Conservation (phyloP, 371 early-diverging fungal species). For the Catenaria anguillulae region DNA sequence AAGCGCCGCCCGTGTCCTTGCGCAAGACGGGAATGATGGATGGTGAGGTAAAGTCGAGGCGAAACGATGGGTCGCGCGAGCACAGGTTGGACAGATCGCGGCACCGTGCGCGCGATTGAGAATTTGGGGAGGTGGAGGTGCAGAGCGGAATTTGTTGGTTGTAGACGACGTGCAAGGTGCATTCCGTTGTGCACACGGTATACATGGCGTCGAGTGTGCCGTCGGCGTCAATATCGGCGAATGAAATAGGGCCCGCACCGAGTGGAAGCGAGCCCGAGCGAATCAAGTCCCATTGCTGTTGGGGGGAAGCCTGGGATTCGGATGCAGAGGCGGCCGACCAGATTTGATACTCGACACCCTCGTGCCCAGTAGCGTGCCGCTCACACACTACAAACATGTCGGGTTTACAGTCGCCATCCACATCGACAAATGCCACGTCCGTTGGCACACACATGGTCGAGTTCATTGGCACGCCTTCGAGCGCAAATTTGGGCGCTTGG, state of each 20-base stretch:
- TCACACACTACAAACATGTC: conserved; percentile 74
- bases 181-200: conserved; percentile 39
- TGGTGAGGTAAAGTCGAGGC: not conserved
- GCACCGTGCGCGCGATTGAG: too few species aligned
- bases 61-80: not conserved
- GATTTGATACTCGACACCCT: too few species aligned
- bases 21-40: not conserved
- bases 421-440: conserved; percentile 69
- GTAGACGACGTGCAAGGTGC: conserved; percentile 60
- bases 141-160: conserved; percentile 74
- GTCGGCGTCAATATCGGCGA: conserved; percentile 83
- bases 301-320: too few species aligned
- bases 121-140: conserved; percentile 10
- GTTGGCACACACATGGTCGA: conserved; percentile 45
- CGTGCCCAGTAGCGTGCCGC: conserved; percentile 19
- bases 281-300: conserved; percentile 30
- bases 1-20: too few species aligned
- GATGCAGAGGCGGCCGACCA: too few species aligned
- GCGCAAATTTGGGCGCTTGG: not conserved
- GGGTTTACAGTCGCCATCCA: conserved; percentile 81
- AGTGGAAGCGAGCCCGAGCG: conserved; percentile 42
- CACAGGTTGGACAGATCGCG: not conserved
- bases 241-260: conserved; percentile 61
- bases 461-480: conserved; percentile 14
- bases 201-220: conserved; percentile 75